phyloP scores from a whole-genome alignment of 495 filamentous ascomycete genomes.

The Evernia prunastri region DNA sequence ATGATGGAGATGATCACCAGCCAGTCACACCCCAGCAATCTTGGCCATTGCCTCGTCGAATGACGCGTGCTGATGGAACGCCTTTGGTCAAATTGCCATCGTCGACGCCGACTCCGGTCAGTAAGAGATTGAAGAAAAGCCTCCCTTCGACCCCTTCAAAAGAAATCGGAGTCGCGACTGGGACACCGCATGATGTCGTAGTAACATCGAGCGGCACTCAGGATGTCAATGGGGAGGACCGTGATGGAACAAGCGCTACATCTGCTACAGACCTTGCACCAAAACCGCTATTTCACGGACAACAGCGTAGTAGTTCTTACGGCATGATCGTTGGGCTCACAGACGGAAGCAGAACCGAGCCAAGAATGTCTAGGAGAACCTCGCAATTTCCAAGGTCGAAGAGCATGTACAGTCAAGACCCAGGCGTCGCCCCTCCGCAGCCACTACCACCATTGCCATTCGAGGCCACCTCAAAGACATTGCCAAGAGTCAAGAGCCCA shows the following conservation, averaged over 20 bases:
- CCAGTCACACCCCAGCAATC: slow-evolving; percentile 3
- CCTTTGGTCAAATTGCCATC: slow-evolving; percentile 10
- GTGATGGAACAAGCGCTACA: not conserved
- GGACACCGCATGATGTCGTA: no score
- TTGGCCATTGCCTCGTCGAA: slow-evolving; percentile 25
- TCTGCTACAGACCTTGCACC: slow-evolving; percentile 16
- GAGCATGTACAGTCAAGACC: slow-evolving; percentile 33
- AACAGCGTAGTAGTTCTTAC: slow-evolving; percentile 23
- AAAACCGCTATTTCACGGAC: slow-evolving; percentile 26
- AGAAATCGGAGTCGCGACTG: not conserved
- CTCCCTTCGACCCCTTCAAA: not conserved
- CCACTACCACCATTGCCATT: slow-evolving; percentile 44
- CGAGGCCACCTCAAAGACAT: slow-evolving; percentile 31
- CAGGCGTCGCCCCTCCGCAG: slow-evolving; percentile 37
- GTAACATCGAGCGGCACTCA: not conserved
- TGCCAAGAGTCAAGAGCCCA: slow-evolving; percentile 35
- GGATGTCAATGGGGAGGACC: not conserved
- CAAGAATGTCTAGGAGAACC: slow-evolving; percentile 7
- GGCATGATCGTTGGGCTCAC: slow-evolving; percentile 1
- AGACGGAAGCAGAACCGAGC: slow-evolving; percentile 4
- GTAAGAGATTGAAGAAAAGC: not conserved
- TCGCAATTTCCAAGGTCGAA: slow-evolving; percentile 17
- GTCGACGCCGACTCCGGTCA: not conserved
- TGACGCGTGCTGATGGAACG: slow-evolving; percentile 19
- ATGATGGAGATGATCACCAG: slow-evolving; percentile 7